phyloP scores from a whole-genome alignment of 805 yeast species.

The Metschnikowia lunata region DNA sequence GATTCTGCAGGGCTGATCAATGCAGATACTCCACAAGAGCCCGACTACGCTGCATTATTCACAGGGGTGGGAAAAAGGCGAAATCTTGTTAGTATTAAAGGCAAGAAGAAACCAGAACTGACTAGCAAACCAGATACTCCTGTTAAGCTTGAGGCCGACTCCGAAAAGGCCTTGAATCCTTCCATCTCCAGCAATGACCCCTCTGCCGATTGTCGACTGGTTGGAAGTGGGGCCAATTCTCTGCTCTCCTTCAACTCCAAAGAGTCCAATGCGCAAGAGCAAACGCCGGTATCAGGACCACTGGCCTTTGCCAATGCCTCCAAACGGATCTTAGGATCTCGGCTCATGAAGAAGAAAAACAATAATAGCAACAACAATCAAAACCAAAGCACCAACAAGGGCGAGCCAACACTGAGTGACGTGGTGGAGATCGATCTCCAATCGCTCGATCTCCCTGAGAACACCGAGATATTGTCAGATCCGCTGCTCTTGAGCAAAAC shows the following conservation, averaged over 20 bases:
- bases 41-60: constrained; percentile 42
- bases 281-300: constrained; percentile 1
- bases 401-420: constrained; percentile 3
- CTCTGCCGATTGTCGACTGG: constrained; percentile 8
- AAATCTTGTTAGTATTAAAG: constrained; percentile 23
- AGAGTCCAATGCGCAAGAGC: constrained; percentile 4
- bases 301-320: constrained; percentile 32
- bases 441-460: constrained; percentile 37
- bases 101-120: constrained; percentile 20
- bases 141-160: background rate
- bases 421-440: constrained; percentile 40
- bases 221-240: constrained; percentile 7
- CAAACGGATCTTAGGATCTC: constrained; percentile 38
- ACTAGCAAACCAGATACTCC: constrained; percentile 20
- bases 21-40: constrained; percentile 19
- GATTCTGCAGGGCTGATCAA: constrained; percentile 8
- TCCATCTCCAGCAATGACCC: constrained; percentile 16
- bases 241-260: constrained; percentile 7
- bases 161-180: constrained; percentile 2
- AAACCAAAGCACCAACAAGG: background rate
- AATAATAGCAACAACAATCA: background rate
- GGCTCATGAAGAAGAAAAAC: constrained; percentile 30
- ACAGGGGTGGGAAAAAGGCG: constrained; percentile 41
- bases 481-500: constrained; percentile 36
- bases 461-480: constrained; percentile 35